Evolutionary conservation across 2,329 filamentous ascomycete genomes (phyloP).

Genomic region (Dendryphion nanum): DNA sequence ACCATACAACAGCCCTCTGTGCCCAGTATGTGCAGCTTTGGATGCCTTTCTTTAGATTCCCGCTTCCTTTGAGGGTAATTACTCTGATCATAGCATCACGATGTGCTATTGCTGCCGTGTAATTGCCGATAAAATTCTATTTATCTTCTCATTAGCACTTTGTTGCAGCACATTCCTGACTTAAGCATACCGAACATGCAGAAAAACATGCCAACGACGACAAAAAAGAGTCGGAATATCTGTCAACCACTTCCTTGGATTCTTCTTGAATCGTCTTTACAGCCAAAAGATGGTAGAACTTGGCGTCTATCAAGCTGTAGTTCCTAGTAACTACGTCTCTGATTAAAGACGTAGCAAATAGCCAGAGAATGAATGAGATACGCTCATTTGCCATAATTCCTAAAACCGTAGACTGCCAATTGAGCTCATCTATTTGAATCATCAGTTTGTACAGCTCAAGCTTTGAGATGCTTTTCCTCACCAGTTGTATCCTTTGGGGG

Average conservation of each 20-base stretch:
- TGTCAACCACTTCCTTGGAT: slow-evolving; percentile 2
- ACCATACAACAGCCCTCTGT: slow-evolving; percentile 18
- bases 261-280: slow-evolving; percentile 14
- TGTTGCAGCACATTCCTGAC: background rate
- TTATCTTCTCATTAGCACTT: too few species aligned
- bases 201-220: slow-evolving; percentile 17
- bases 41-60: slow-evolving; percentile 14
- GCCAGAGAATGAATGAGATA: slow-evolving; percentile 18
- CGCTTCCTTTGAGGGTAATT: slow-evolving; percentile 13
- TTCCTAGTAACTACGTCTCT: slow-evolving; percentile 13
- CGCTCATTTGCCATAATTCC: slow-evolving; percentile 17
- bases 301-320: slow-evolving; percentile 13
- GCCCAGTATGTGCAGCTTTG: slow-evolving; percentile 10
- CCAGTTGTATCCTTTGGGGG: too few species aligned
- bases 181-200: slow-evolving; percentile 16
- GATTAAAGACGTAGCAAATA: slow-evolving; percentile 18
- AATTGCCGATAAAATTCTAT: slow-evolving; percentile 17
- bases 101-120: slow-evolving; percentile 16
- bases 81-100: slow-evolving; percentile 18
- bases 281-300: slow-evolving; percentile 15
- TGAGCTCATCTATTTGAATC: too few species aligned
- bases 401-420: slow-evolving; percentile 16
- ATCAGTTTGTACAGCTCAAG: background rate
- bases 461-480: too few species aligned
- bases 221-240: slow-evolving; percentile 15